Evolutionary conservation across 192 early-diverging fungal species (phyloP), one percentile per base, ranked within the genome.

Genomic region (Gorgonomyces haynaldii): DNA sequence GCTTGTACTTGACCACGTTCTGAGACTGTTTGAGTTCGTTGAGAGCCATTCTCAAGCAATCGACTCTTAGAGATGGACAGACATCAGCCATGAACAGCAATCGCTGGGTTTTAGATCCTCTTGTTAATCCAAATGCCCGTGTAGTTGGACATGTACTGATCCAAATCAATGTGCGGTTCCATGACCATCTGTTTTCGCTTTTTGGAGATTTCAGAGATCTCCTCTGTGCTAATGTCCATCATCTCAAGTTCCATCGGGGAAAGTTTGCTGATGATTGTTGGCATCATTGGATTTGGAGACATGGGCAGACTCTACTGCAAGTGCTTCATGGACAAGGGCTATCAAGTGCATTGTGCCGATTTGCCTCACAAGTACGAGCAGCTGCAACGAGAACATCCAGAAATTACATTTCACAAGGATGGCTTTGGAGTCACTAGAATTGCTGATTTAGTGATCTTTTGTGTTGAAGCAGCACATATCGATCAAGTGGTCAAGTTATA

Each of bases 281-380:
- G 94, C 17, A 82, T 97, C 47, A 94, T 97, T 42, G 94, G 94
- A 22, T 79, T 71, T 47, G 69, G 94, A 40, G 91, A 89, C 58
- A 98, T 98, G 91, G 94, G 91, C 28, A 70, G 76, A 45, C 76
- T 96, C 26, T 98, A 96, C 51, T 89, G 87, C 0, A 61, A 61
- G 15, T 66, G 60, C 35, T 79, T 96, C 37, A 42, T 58, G n/a
- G 52, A 69, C 28, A 78, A 81, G 9, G 90, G 90, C 5, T 95
- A 84, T 82, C 82, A 82, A 17, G 78, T 98, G 26, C 83, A 89
- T 54, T 73, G 92, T 16, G 94, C 89, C 61, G 95, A 98, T 62
- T 63, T 82, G 37, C 91, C 89, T 5, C 58, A 67, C 10, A 72
- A 70, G 7, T 89, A 81, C 52, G 79, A 84, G 6, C 49, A 69